Base-by-base conservation (phyloP, 805 yeast genomes). In the Clavispora vitiphila region DNA sequence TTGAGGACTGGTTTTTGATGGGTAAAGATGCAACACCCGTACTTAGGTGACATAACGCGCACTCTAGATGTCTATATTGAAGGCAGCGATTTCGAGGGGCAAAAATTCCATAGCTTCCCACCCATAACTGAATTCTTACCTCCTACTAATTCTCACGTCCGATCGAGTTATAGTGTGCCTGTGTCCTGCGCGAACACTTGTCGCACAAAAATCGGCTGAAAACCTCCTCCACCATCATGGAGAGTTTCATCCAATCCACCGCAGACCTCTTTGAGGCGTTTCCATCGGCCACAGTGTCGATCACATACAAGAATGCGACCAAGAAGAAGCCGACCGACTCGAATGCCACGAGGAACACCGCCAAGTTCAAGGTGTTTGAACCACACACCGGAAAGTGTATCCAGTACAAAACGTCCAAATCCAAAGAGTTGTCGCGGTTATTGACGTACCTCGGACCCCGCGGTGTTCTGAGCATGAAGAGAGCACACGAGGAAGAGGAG, bases 391-490 rank as follows among this genome's bases (percentile, higher is more conserved):
- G 90, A 7, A 70, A 80, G 31, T 72, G 81, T 45, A 74, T 81
- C 60, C 73, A 71, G 46, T 78, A 71, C 56, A 70, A 67, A 44
- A 80, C 91, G 1, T 65, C 67, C 47, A 81, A 82, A 49, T 63
- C 73, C 37, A 86, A 87, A 57, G 95, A 88, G 59, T 74, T 89
- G 35, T 79, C 86, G 19, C 74, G 90, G 50, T 56, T 88, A 18
- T 64, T 86, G 57, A 76, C 86, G 37, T 83, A 86, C 6, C 56
- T 88, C 37, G 95, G 95, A 0, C 89, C 89, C 5, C 66, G 72
- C 40, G 81, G 81, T 4, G 83, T 81, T 14, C 32, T 29, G 32
- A 35, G 64, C 20, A 53, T 56, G 38, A 51, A 49, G 41, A 38
- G 42, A 20, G 42, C 43, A 12, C 34, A 40, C 8, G 43, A 40